Base-by-base conservation (phyloP, 2,329 filamentous ascomycete species). In the Pseudohalonectria lignicola region DNA sequence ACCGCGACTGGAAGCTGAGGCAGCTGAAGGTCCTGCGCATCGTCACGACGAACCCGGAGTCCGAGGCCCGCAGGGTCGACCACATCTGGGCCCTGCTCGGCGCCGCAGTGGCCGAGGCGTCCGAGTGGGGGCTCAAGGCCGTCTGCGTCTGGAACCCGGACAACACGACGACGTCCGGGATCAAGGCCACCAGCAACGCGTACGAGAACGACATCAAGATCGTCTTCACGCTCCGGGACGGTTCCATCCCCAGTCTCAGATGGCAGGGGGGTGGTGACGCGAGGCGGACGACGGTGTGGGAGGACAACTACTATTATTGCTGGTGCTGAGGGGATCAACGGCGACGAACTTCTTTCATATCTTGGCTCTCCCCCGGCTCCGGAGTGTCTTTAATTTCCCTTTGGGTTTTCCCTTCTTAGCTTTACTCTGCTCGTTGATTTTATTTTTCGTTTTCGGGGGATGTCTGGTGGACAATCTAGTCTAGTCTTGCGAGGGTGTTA, bases 101-200 rank as follows among this genome's bases (percentile, higher is more conserved):
- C 38, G 52, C 54, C 5, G 60, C 60, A 1, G 47, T 55, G 16
- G 48, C 43, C 8, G 60, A 61, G 46, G 59, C 59, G 11, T 41
- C 40, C 4, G 25, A 43, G 5, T 55, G 52, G 45, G 52, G 53
- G 1, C 33, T 63, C 18, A 41, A 45, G 4, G 54, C 56, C 40
- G 53, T 63, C 21, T 45, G 60, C 5, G 34, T 59, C 5, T 61
- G 59, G 59, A 57, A 60, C 26, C 59, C 60, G 6, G 50, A 52
- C 21, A 46, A 53, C 5, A 50, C 50, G n/a, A 43, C 55, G 4
- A 44, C 46, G 10, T 29, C 30, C 10, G 56, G 51, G 3, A 54
- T 55, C 4, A 51, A 50, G 40, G 45, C 37, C 11, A 49, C 59
- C n/a, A 49, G 49, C 9, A 48, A 53, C 17, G 69, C n/a, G 59